These are phyloP conservation scores for Exserohilum turcica DNA, from an alignment of 2,329 filamentous ascomycete genomes.

Conservation along the genomic window DNA sequence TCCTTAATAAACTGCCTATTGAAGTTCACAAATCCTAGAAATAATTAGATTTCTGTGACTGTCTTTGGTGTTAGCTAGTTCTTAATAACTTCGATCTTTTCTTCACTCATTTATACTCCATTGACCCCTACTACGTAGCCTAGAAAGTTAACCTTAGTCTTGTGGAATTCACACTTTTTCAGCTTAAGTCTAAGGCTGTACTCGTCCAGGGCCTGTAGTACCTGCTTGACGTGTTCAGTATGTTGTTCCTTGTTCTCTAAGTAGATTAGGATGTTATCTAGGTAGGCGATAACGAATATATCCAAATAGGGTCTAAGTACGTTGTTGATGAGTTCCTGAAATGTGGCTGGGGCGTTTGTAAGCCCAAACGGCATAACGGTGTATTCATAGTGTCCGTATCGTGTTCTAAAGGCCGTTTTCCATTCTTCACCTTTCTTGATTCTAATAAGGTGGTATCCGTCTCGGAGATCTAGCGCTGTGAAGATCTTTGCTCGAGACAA, in stretches of 20 bases:
- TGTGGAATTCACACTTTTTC: not conserved
- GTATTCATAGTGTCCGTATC: not conserved
- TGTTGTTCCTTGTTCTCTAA: too few species aligned
- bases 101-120: constrained; percentile 2
- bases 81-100: constrained; percentile 16
- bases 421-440: too few species aligned
- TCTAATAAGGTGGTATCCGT: not conserved
- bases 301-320: not conserved
- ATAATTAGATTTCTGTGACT: constrained; percentile 24
- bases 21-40: constrained; percentile 44
- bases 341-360: too few species aligned
- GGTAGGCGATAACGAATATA: not conserved
- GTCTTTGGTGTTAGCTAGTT: constrained; percentile 26
- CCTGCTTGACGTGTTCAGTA: not conserved
- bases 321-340: not conserved
- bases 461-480: not conserved
- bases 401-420: too few species aligned
- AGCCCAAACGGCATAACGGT: not conserved
- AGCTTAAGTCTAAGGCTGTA: not conserved
- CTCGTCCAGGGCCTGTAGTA: not conserved
- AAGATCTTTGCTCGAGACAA: not conserved
- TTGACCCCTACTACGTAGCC: not conserved
- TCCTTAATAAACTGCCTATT: constrained; percentile 37
- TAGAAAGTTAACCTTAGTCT: constrained; percentile 11
- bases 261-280: not conserved